phyloP scores from a whole-genome alignment of 2,329 filamentous ascomycete genomes.

The Plectosphaerella cucumerina region DNA sequence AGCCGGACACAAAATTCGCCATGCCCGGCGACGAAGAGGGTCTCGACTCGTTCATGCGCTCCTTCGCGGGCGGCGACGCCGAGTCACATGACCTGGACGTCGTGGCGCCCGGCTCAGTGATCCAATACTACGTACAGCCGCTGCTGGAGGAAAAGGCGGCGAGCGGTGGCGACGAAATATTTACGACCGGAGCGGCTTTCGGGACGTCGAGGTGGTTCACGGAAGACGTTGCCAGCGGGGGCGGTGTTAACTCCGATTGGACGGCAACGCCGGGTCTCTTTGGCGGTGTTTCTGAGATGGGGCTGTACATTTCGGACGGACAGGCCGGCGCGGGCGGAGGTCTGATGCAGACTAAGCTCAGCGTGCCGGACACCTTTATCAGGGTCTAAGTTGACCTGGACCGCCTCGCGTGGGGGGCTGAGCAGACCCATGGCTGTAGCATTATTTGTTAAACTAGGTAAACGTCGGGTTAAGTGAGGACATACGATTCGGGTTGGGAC shows the following conservation, averaged over 20 bases:
- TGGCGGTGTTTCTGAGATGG: conserved; percentile 58
- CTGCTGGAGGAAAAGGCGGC: conserved; percentile 8
- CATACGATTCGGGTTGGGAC: too few species aligned
- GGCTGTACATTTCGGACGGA: conserved; percentile 46
- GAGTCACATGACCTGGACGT: conserved; percentile 43
- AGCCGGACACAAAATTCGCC: conserved; percentile 60
- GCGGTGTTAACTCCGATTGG: conserved; percentile 17
- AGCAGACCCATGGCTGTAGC: too few species aligned
- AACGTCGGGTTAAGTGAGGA: too few species aligned
- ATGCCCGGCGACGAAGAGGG: conserved; percentile 42
- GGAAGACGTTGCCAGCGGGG: not conserved
- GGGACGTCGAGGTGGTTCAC: conserved; percentile 2
- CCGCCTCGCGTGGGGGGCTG: too few species aligned
- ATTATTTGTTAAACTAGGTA: too few species aligned
- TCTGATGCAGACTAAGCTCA: conserved; percentile 36
- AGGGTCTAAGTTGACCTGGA: not conserved
- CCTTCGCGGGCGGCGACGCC: conserved; percentile 16
- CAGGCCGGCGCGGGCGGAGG: not conserved
- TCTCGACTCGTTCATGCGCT: conserved; percentile 46
- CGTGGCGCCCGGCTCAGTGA: conserved; percentile 56
- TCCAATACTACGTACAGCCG: conserved; percentile 60
- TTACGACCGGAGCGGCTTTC: conserved; percentile 11
- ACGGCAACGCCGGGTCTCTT: conserved; percentile 41
- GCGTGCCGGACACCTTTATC: conserved; percentile 38
- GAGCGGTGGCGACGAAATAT: conserved; percentile 12